These are phyloP conservation scores for Paecilomyces fulvus DNA, from an alignment of 2,329 filamentous ascomycete genomes.

Conservation along the genomic window DNA sequence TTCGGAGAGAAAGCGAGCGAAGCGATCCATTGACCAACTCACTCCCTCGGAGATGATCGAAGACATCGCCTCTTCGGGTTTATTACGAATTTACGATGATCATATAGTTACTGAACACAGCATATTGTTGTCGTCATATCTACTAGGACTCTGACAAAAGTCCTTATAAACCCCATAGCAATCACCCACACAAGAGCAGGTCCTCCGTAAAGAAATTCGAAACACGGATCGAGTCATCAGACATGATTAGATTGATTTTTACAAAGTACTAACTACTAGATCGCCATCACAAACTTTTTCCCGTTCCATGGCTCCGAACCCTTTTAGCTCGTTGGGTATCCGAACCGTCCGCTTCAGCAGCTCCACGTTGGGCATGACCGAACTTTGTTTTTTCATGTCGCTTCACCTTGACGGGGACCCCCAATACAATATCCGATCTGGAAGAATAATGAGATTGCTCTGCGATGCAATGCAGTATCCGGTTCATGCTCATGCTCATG, in stretches of 20 bases:
- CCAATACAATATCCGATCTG: neutral
- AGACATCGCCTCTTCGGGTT: neutral
- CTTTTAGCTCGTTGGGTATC: neutral
- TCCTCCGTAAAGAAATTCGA: neutral
- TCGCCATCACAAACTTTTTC: neutral
- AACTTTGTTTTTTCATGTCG: neutral
- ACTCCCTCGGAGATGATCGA: neutral
- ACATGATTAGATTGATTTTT: neutral
- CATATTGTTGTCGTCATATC: neutral
- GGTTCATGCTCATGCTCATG: neutral
- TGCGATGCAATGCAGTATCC: neutral
- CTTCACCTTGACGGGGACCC: neutral
- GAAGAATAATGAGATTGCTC: neutral
- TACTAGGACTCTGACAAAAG: neutral
- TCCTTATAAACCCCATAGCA: neutral
- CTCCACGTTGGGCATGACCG: constrained; percentile 1
- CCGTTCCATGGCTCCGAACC: neutral
- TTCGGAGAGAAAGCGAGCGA: neutral
- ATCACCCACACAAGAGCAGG: neutral
- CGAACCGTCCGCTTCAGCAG: neutral
- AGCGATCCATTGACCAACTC: neutral
- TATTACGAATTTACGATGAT: neutral
- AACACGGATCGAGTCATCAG: neutral
- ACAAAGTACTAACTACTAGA: too few relatives aligned
- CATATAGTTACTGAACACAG: neutral